These are phyloP conservation scores for Cyamopsis tetragonoloba DNA, from an alignment of 306 rosid species.

Conservation along the genomic window DNA sequence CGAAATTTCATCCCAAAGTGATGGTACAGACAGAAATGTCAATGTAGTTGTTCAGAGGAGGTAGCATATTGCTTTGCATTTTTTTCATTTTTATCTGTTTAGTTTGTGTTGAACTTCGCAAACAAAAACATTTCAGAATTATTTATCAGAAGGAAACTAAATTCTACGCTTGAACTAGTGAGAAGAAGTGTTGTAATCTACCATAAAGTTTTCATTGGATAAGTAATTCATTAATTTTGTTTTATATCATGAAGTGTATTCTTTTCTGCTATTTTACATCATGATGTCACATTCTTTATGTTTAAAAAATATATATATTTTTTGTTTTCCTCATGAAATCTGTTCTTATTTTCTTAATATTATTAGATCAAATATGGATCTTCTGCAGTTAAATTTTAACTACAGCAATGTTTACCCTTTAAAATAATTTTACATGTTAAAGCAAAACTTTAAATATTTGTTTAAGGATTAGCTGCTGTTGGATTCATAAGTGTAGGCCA, in stretches of 20 bases:
- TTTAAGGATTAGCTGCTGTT: neutral
- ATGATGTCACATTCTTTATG: slow-evolving; percentile 10
- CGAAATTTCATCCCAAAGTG: slow-evolving; percentile 73
- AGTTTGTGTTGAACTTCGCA: slow-evolving; percentile 3
- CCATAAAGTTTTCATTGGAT: neutral
- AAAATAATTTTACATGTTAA: neutral
- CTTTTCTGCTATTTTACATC: neutral
- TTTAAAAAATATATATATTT: neutral
- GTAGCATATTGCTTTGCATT: slow-evolving; percentile 40
- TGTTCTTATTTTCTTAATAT: slow-evolving; percentile 1
- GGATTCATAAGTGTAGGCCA: neutral
- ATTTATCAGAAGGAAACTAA: slow-evolving; percentile 18
- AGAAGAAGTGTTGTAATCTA: slow-evolving; percentile 14
- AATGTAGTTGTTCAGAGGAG: slow-evolving; percentile 79
- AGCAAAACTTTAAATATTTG: neutral
- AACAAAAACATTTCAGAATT: neutral
- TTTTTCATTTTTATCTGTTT: slow-evolving; percentile 12
- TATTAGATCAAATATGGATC: neutral
- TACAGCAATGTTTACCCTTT: neutral
- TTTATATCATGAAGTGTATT: neutral
- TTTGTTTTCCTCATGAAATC: neutral
- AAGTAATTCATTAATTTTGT: neutral
- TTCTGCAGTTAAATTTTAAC: neutral
- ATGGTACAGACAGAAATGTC: slow-evolving; percentile 66
- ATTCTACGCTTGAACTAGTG: slow-evolving; percentile 15